phyloP scores from a whole-genome alignment of 768 basidiomycete species.

The Tephrocybe sp. region DNA sequence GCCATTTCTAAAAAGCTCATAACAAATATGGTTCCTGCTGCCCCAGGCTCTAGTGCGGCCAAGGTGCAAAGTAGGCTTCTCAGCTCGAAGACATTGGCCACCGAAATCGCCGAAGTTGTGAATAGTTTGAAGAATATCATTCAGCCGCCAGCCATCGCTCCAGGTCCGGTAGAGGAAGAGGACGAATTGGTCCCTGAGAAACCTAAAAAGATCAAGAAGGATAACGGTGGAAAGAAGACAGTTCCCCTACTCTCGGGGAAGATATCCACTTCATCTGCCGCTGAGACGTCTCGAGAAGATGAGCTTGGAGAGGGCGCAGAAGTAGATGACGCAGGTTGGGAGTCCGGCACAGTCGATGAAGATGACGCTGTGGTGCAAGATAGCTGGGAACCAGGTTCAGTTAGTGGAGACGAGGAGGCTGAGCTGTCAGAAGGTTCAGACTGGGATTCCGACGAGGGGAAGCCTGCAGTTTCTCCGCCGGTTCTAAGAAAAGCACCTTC shows the following conservation, averaged over 20 bases:
- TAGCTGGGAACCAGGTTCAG: slow-evolving; percentile 58
- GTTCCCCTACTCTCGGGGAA: neutral
- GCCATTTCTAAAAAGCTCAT: slow-evolving; percentile 48
- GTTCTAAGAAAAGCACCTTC: slow-evolving; percentile 19
- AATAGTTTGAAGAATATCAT: slow-evolving; percentile 47
- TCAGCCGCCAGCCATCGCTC: slow-evolving; percentile 21
- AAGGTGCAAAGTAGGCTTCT: slow-evolving; percentile 74
- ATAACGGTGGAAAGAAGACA: slow-evolving; percentile 15
- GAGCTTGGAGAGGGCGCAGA: slow-evolving; percentile 15
- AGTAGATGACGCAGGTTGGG: slow-evolving; percentile 35
- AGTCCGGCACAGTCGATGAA: slow-evolving; percentile 42
- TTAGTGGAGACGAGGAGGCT: slow-evolving; percentile 29
- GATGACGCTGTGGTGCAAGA: slow-evolving; percentile 30
- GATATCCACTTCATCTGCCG: neutral
- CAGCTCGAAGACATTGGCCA: slow-evolving; percentile 75
- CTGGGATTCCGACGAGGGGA: slow-evolving; percentile 34
- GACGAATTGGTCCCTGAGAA: slow-evolving; percentile 11
- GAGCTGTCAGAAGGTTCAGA: slow-evolving; percentile 29
- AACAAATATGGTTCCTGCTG: slow-evolving; percentile 31
- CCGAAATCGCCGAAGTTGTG: slow-evolving; percentile 52
- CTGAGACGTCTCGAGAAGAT: slow-evolving; percentile 21
- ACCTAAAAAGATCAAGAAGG: slow-evolving; percentile 26
- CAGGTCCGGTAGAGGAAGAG: slow-evolving; percentile 15
- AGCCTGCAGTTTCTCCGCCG: slow-evolving; percentile 23
- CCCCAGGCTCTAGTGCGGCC: slow-evolving; percentile 42